A percentile compares a stretch with the other conserved stretches of the same genome.
Conservation (phyloP, 1,139 yeast species). For the Schwanniomyces etchellsii region DNA sequence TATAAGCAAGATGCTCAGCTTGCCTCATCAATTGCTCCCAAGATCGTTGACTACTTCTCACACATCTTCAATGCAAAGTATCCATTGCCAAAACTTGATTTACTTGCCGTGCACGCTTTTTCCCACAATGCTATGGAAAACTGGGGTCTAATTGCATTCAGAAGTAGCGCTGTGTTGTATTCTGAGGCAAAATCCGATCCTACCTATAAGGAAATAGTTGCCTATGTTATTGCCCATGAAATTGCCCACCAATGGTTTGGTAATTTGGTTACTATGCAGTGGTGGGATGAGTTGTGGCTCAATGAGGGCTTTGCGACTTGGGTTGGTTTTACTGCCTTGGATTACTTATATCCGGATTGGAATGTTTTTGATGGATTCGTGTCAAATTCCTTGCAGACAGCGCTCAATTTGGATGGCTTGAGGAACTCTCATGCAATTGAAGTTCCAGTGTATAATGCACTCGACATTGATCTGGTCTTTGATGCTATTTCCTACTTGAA, state of each 20-base stretch:
- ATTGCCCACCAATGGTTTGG: slow-evolving; percentile 92
- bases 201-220: slow-evolving; percentile 50
- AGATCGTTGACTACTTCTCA: slow-evolving; percentile 62
- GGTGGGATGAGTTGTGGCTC: slow-evolving; percentile 94
- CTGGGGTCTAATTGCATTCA: slow-evolving; percentile 82
- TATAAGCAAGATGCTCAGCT: slow-evolving; percentile 54
- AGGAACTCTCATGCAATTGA: slow-evolving; percentile 82
- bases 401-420: slow-evolving; percentile 65
- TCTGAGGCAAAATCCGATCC: slow-evolving; percentile 64
- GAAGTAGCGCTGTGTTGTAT: slow-evolving; percentile 68
- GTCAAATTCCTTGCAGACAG: slow-evolving; percentile 62
- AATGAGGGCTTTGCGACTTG: slow-evolving; percentile 88
- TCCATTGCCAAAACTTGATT: slow-evolving; percentile 69
- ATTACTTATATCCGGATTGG: slow-evolving; percentile 80
- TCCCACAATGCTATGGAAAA: slow-evolving; percentile 88
- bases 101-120: slow-evolving; percentile 72
- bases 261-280: slow-evolving; percentile 85
- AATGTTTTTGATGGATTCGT: slow-evolving; percentile 75
- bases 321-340: slow-evolving; percentile 66
- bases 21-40: slow-evolving; percentile 63
- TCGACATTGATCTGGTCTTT: slow-evolving; percentile 79
- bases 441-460: slow-evolving; percentile 75
- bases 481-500: slow-evolving; percentile 77
- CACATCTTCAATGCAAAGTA: slow-evolving; percentile 59
- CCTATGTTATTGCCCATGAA: slow-evolving; percentile 57